Evolutionary conservation across 2,329 filamentous ascomycete genomes (phyloP).

Genomic region (Clarireedia monteithiana): DNA sequence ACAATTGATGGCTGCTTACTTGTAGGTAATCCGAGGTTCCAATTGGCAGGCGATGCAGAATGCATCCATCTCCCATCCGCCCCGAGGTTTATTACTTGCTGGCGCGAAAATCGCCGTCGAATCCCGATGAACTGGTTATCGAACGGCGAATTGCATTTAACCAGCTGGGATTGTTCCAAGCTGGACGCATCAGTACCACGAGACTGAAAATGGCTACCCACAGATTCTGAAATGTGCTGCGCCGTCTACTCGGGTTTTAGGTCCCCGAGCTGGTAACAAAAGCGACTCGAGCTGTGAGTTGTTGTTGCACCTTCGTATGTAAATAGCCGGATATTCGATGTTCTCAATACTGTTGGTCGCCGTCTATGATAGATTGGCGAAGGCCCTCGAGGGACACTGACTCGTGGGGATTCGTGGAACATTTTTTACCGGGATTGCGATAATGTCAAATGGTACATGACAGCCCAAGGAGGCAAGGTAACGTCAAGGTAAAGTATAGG

Average conservation of each 20-base stretch:
- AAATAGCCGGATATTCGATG: conserved; percentile 6
- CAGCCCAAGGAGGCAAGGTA: not conserved
- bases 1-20: too few relatives aligned
- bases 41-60: too few relatives aligned
- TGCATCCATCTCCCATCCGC: too few relatives aligned
- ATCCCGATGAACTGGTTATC: conserved; percentile 10
- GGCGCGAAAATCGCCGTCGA: not conserved
- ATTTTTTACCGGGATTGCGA: conserved; percentile 2
- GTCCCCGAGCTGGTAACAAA: conserved; percentile 11
- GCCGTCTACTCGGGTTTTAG: conserved; percentile 11
- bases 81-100: not conserved
- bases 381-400: conserved; percentile 7
- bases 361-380: conserved; percentile 10
- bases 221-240: conserved; percentile 8
- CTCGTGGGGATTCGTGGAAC: conserved; percentile 4
- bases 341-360: conserved; percentile 9
- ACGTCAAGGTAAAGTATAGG: not conserved
- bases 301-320: conserved; percentile 7
- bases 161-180: not conserved
- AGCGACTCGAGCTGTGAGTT: conserved; percentile 4
- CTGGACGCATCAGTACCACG: conserved; percentile 6
- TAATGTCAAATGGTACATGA: conserved; percentile 7
- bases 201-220: conserved; percentile 5
- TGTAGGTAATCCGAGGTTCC: too few relatives aligned
- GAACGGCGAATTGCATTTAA: conserved; percentile 8